phyloP scores from a whole-genome alignment of 441 rosid species.

The Croton setiger region DNA sequence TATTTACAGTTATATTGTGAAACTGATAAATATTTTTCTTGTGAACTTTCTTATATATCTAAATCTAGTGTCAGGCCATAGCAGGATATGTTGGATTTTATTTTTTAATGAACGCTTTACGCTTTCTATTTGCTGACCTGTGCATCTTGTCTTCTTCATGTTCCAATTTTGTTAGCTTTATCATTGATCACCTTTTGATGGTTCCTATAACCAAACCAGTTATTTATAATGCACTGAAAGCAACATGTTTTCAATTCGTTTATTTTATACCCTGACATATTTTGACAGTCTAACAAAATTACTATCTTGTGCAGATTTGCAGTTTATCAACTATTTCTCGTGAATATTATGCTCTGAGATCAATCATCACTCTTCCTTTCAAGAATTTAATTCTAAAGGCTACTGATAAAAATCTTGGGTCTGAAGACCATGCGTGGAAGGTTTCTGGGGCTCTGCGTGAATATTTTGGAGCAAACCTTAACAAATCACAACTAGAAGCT shows the following conservation, averaged over 20 bases:
- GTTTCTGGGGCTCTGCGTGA: constrained; percentile 64
- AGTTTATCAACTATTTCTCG: constrained; percentile 87
- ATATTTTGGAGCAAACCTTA: constrained; percentile 59
- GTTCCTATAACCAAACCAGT: neutral
- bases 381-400: constrained; percentile 77
- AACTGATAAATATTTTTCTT: too few species aligned
- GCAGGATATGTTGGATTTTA: neutral
- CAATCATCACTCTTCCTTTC: constrained; percentile 80
- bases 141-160: neutral
- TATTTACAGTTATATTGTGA: too few species aligned
- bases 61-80: neutral
- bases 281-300: constrained; percentile 20
- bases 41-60: neutral
- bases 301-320: constrained; percentile 57
- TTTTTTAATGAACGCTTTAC: neutral
- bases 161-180: neutral
- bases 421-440: constrained; percentile 71
- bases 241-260: neutral
- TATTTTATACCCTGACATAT: constrained; percentile 3
- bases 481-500: constrained; percentile 82
- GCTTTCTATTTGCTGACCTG: neutral
- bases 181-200: neutral
- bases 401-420: constrained; percentile 44
- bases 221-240: neutral
- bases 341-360: constrained; percentile 77